Evolutionary conservation across 1,284 basidiomycete genomes (phyloP).

Genomic region (Grifola frondosa): DNA sequence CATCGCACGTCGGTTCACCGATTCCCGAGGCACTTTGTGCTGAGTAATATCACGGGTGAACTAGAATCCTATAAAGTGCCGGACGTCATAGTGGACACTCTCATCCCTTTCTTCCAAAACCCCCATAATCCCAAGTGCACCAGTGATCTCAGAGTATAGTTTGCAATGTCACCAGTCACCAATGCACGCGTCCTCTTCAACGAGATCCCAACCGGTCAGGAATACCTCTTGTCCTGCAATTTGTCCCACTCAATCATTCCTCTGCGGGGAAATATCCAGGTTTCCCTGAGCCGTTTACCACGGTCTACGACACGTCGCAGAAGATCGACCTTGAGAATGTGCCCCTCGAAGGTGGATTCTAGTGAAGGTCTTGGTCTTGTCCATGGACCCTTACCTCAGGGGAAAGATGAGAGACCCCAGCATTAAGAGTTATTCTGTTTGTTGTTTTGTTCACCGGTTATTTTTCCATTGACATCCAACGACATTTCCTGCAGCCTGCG

Average conservation of each 20-base stretch:
- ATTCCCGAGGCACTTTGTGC: no score
- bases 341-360: constrained; percentile 52
- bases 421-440: constrained; percentile 10
- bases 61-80: no score
- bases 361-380: constrained; percentile 46
- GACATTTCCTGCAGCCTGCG: constrained; percentile 1
- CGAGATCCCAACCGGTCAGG: constrained; percentile 14
- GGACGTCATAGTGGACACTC: no score
- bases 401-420: constrained; percentile 33
- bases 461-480: not conserved
- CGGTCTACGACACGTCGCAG: constrained; percentile 45
- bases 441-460: not conserved
- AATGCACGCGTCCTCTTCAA: constrained; percentile 20
- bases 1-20: no score
- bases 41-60: no score
- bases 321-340: constrained; percentile 51
- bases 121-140: no score
- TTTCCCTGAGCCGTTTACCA: constrained; percentile 47
- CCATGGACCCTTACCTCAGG: constrained; percentile 49
- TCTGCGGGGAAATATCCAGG: constrained; percentile 25
- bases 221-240: not conserved
- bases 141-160: no score
- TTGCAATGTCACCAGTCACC: constrained; percentile 14
- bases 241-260: not conserved
- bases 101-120: no score